These are phyloP conservation scores for Penstemon eatonii DNA, from an alignment of 257 asterid species.

Conservation along the genomic window DNA sequence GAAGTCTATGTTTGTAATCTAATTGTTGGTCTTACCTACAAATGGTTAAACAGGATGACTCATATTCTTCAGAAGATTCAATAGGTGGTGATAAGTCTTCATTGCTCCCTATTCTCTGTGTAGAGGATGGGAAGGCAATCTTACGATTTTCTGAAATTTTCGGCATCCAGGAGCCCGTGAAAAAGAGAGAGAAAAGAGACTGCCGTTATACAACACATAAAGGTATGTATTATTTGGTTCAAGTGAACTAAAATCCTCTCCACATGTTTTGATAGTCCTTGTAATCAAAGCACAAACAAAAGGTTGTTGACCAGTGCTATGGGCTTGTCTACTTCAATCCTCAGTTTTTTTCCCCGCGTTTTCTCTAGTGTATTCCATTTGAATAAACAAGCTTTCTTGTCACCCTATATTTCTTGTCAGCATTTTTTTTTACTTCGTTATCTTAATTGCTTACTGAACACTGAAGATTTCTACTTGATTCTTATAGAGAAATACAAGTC, in stretches of 20 bases:
- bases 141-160: constrained; percentile 92
- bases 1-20: constrained; percentile 27
- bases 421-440: constrained; percentile 20
- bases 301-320: constrained; percentile 3
- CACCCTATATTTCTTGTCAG: constrained; percentile 14
- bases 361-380: constrained; percentile 12
- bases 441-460: constrained; percentile 23
- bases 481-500: constrained; percentile 66
- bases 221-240: constrained; percentile 52
- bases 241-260: constrained; percentile 14
- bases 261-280: constrained; percentile 19
- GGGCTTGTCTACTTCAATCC: constrained; percentile 1
- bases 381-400: constrained; percentile 16
- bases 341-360: constrained; percentile 11
- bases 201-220: constrained; percentile 52
- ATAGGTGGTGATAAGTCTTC: constrained; percentile 50
- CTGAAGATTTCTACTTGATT: constrained; percentile 26
- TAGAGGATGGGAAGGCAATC: constrained; percentile 83
- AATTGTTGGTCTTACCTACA: constrained; percentile 28
- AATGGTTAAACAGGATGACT: constrained; percentile 59
- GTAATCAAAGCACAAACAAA: constrained; percentile 4
- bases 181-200: constrained; percentile 67
- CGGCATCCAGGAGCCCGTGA: constrained; percentile 71
- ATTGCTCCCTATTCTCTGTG: constrained; percentile 82
- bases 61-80: constrained; percentile 50